Evolutionary conservation across 768 basidiomycete genomes (phyloP).

Genomic region (Boletus reticulatus): DNA sequence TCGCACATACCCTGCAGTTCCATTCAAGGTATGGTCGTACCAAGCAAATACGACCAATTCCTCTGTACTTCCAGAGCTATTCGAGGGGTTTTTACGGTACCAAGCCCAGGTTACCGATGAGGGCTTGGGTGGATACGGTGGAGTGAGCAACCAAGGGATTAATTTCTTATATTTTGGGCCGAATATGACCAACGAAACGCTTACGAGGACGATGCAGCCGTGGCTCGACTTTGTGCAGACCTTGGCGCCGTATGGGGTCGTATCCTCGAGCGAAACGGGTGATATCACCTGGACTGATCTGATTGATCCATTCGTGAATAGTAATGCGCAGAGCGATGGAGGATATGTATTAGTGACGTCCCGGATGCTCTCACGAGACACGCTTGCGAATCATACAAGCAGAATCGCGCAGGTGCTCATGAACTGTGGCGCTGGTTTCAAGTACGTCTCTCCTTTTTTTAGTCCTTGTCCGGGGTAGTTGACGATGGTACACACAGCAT

Average conservation of each 20-base stretch:
- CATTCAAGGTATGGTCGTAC: constrained; percentile 32
- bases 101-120: constrained; percentile 34
- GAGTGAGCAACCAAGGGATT: not conserved
- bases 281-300: not conserved
- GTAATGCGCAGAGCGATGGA: constrained; percentile 18
- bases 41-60: constrained; percentile 33
- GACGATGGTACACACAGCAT: constrained; percentile 24
- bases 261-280: not conserved
- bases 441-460: not conserved
- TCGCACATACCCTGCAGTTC: constrained; percentile 38
- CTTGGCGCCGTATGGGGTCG: constrained; percentile 6
- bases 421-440: not conserved
- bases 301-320: constrained; percentile 7
- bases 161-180: constrained; percentile 29
- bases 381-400: constrained; percentile 20
- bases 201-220: constrained; percentile 33
- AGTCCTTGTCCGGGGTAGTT: too few relatives aligned
- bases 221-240: constrained; percentile 30
- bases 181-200: constrained; percentile 36
- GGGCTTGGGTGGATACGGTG: constrained; percentile 43
- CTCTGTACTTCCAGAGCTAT: constrained; percentile 29
- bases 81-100: constrained; percentile 31
- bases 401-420: constrained; percentile 25
- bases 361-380: constrained; percentile 19
- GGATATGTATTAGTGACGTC: constrained; percentile 11